Evolutionary conservation across 2,329 filamentous ascomycete genomes (phyloP).

Genomic region (Aspergillus sp.): DNA sequence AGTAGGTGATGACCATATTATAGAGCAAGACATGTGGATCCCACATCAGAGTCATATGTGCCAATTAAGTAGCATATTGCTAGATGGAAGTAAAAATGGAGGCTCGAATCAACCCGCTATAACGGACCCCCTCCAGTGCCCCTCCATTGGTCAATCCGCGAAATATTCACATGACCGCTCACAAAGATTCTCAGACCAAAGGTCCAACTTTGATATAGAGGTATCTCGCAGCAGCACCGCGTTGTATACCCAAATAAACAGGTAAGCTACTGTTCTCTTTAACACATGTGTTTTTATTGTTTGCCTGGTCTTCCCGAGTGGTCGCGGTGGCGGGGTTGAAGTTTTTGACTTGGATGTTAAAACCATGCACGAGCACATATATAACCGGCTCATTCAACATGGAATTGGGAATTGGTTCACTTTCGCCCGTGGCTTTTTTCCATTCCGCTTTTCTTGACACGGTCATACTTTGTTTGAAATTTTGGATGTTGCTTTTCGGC

Average conservation of each 20-base stretch:
- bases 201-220: neutral
- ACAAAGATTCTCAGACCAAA: neutral
- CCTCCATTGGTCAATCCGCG: slow-evolving; percentile 1
- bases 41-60: too few relatives aligned
- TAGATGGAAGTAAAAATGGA: neutral
- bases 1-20: too few relatives aligned
- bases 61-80: too few relatives aligned
- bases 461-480: too few relatives aligned
- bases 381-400: neutral
- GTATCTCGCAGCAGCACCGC: neutral
- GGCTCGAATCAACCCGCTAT: too few relatives aligned
- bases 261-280: neutral
- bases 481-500: too few relatives aligned
- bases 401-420: too few relatives aligned
- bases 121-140: neutral
- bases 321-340: neutral
- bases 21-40: too few relatives aligned
- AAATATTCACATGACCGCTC: neutral
- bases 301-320: neutral
- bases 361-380: neutral
- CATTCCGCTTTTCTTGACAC: too few relatives aligned
- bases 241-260: neutral
- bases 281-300: neutral
- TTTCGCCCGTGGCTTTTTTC: too few relatives aligned
- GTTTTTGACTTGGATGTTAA: neutral